These are phyloP conservation scores for Eucalyptus dawsonii DNA, from an alignment of 345 rosid genomes.

Conservation along the genomic window DNA sequence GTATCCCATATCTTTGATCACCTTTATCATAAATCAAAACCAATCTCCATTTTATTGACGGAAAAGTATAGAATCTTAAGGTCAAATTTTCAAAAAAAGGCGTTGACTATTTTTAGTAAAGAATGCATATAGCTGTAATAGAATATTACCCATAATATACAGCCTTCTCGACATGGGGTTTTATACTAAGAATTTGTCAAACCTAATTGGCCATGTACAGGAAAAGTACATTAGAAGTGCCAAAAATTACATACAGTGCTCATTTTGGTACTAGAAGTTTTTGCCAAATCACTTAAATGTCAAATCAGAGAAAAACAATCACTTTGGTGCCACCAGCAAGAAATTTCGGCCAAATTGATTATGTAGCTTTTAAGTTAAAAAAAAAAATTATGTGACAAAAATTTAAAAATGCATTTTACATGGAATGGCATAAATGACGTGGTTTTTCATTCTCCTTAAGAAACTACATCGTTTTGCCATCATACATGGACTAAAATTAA, in stretches of 20 bases:
- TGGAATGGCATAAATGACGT: too few relatives aligned
- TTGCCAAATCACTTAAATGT: accelerated
- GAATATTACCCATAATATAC: neutral
- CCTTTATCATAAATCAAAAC: too few relatives aligned
- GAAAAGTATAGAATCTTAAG: too few relatives aligned
- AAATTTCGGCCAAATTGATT: accelerated
- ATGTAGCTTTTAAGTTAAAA: too few relatives aligned
- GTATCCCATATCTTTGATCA: neutral
- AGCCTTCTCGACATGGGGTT: neutral
- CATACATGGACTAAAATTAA: too few relatives aligned
- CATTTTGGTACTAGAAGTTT: accelerated
- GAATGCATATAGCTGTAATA: neutral
- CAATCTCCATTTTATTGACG: too few relatives aligned
- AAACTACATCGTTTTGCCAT: too few relatives aligned
- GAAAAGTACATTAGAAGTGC: too few relatives aligned
- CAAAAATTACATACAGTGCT: accelerated
- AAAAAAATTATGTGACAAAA: too few relatives aligned
- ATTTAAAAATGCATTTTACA: too few relatives aligned
- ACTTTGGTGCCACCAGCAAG: accelerated
- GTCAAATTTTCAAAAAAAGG: neutral
- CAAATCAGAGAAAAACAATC: too few relatives aligned
- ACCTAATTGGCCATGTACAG: neutral
- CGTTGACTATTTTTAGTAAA: neutral
- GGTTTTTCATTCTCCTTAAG: too few relatives aligned
- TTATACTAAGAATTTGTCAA: neutral